Evolutionary conservation across 768 basidiomycete species (phyloP).

Genomic region (Suillus subaureus): DNA sequence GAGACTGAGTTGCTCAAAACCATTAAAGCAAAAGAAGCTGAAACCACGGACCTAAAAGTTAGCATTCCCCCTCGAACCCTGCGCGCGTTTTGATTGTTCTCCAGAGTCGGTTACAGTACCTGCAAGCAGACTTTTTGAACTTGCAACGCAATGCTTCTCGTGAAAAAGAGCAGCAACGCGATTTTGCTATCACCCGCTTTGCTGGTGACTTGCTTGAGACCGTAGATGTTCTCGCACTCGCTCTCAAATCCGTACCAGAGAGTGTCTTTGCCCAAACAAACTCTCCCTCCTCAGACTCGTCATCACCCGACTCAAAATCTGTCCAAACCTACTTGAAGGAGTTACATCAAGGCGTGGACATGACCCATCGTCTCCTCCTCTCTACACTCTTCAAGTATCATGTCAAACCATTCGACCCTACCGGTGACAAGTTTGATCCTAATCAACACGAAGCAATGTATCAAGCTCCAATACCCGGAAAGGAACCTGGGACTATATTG

Average conservation of each 20-base stretch:
- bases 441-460: conserved; percentile 95
- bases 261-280: conserved; percentile 41
- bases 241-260: conserved; percentile 76
- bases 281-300: conserved; percentile 26
- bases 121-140: conserved; percentile 95
- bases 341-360: conserved; percentile 83
- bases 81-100: conserved; percentile 15
- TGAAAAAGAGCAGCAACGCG: conserved; percentile 90
- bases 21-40: conserved; percentile 79
- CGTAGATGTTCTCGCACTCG: conserved; percentile 86
- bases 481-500: conserved; percentile 86
- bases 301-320: conserved; percentile 48
- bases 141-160: conserved; percentile 88
- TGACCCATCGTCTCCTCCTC: conserved; percentile 88
- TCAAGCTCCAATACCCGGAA: conserved; percentile 88
- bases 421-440: conserved; percentile 92
- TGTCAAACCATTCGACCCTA: conserved; percentile 89
- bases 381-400: conserved; percentile 92
- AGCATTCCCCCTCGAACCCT: conserved; percentile 29
- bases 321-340: conserved; percentile 63
- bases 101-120: conserved; percentile 86
- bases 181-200: conserved; percentile 92
- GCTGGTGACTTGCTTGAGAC: conserved; percentile 89
- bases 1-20: conserved; percentile 46
- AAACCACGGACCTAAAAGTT: conserved; percentile 85